Evolutionary conservation across 176 grass and related monocot species (phyloP).

Genomic region (Typha latifolia): DNA sequence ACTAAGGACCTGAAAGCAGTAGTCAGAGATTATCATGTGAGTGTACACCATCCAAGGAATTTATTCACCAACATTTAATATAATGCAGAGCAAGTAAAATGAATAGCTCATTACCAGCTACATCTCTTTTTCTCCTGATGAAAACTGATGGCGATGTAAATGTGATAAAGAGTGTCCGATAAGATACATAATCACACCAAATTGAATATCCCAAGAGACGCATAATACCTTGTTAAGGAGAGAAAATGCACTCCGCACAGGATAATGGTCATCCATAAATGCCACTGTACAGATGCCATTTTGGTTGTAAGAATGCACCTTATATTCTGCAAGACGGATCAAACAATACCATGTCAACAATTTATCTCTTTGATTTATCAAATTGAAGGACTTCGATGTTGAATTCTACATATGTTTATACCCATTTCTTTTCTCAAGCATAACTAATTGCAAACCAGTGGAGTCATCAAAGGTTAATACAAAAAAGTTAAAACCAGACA

Average conservation of each 20-base stretch:
- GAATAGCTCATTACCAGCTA: too few relatives aligned
- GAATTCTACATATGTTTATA: background rate
- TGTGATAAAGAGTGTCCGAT: background rate
- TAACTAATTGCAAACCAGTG: background rate
- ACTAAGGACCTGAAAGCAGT: background rate
- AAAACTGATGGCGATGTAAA: too few relatives aligned
- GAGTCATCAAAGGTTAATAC: background rate
- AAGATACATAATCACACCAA: background rate
- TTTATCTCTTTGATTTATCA: background rate
- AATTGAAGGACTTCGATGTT: background rate
- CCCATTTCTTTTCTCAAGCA: background rate
- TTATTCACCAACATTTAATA: too few relatives aligned
- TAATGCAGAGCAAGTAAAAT: too few relatives aligned
- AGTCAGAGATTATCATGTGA: too few relatives aligned
- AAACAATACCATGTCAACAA: background rate
- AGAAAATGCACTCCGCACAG: conserved; percentile 85
- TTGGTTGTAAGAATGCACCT: conserved; percentile 81
- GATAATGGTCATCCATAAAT: conserved; percentile 98
- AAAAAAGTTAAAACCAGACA: too few relatives aligned
- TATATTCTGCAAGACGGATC: conserved; percentile 50
- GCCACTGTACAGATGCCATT: conserved; percentile 74
- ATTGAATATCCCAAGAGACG: background rate
- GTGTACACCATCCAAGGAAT: too few relatives aligned
- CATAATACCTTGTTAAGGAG: conserved; percentile 69
- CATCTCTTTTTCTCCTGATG: too few relatives aligned